These are phyloP conservation scores for Populus hybrid DNA, from an alignment of 441 rosid genomes.

Conservation along the genomic window DNA sequence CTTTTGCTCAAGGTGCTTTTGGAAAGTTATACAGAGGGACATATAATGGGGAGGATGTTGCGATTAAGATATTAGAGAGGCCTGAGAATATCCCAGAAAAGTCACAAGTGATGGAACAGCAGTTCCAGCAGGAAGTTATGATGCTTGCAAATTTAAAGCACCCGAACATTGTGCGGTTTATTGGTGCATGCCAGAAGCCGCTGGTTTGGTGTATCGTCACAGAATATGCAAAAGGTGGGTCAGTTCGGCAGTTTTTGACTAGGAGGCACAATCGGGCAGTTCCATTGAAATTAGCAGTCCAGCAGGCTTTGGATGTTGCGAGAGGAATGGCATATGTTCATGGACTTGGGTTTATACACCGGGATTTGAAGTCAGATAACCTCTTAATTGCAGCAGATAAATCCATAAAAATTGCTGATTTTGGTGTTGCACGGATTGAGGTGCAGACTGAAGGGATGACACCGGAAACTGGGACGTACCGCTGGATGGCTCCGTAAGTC, in stretches of 20 bases:
- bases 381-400: conserved; percentile 81
- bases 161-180: conserved; percentile 85
- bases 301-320: conserved; percentile 95
- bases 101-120: conserved; percentile 88
- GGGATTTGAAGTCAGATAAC: conserved; percentile 94
- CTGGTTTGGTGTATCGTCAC: conserved; percentile 98
- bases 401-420: conserved; percentile 94
- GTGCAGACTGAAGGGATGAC: conserved; percentile 99
- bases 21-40: conserved; percentile 93
- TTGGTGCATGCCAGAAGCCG: conserved; percentile 86
- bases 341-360: conserved; percentile 73
- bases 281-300: conserved; percentile 83
- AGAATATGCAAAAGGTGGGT: conserved; percentile 97
- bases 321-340: conserved; percentile 96
- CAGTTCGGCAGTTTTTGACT: conserved; percentile 78
- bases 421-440: conserved; percentile 96
- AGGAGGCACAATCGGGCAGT: conserved; percentile 77
- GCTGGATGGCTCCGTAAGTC: conserved; percentile 99
- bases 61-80: conserved; percentile 87
- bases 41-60: conserved; percentile 89
- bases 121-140: conserved; percentile 94
- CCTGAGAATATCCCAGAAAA: conserved; percentile 63
- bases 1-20: conserved; percentile 98
- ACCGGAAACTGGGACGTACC: conserved; percentile 96
- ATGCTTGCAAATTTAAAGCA: conserved; percentile 88